Evolutionary conservation across 2,329 filamentous ascomycete genomes (phyloP), one percentile per base, ranked within the genome.

Genomic region (Teratosphaeria zuluensis): DNA sequence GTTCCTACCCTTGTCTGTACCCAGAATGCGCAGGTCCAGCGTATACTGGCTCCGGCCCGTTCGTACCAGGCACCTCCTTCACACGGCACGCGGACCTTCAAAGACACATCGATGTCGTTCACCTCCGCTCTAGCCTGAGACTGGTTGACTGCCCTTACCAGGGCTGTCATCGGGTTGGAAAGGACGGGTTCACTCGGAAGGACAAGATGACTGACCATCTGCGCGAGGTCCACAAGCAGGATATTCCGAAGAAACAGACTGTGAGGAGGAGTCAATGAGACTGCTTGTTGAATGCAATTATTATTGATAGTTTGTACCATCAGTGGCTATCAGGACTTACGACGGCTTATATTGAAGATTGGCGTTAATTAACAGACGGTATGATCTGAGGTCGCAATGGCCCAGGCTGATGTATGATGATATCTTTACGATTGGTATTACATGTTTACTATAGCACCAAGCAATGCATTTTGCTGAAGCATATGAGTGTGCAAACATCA

Each of bases 151-250:
- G 80, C 63, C 72, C 74, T 1, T 68, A 73, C 31, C 65, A 68
- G 1, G 69, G 72, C 48, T 81, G 79, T 64, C 67, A 69, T 48
- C 75, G 79, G 16, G 53, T 51, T 19, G 80, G 79, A 4, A 66
- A 62, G 48, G 71, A 75, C 60, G 82, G 81, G 0, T 85, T 84
- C 64, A 78, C 79, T 4, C 75, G 82, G 5, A 74, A 77, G 56
- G 83, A 85, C 64, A 82, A 85, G 65, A 72, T 83, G 48, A 75
- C 75, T 46, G 83, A 84, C 65, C 83, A 85, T 67, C 68, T 81
- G 56, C 73, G 82, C 56, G 80, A 80, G 51, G 82, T 78, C 60
- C 83, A 85, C 65, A 75, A 78, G 52, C 12, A 30, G 24, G 32
- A 53, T 12, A 31, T 53, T 12, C 52, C 52, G 16, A 53, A 53